Evolutionary conservation across 331 rosid species (phyloP).

Genomic region (Cucumis variabilis): DNA sequence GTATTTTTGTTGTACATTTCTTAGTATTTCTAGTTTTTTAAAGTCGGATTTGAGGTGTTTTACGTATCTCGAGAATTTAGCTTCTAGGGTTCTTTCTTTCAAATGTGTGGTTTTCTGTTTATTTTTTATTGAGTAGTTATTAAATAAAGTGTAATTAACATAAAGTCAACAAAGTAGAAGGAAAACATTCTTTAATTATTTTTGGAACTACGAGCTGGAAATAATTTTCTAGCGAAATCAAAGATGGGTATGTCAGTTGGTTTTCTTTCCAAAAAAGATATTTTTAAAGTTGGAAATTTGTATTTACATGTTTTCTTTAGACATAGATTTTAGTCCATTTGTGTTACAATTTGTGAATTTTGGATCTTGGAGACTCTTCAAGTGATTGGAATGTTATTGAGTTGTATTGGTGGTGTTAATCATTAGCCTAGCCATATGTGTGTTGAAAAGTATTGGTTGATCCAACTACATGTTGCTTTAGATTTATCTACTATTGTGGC

Average conservation of each 20-base stretch:
- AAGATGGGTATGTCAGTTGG: conserved; percentile 21
- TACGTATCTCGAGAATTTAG: conserved; percentile 44
- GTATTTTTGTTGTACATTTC: conserved; percentile 44
- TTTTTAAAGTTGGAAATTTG: not conserved
- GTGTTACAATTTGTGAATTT: conserved; percentile 15
- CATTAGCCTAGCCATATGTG: not conserved
- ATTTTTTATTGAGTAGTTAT: not conserved
- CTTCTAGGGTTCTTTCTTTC: conserved; percentile 57
- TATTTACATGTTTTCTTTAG: not conserved
- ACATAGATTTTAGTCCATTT: not conserved
- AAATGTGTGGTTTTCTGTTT: conserved; percentile 12
- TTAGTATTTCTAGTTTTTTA: conserved; percentile 35
- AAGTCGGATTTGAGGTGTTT: conserved; percentile 29
- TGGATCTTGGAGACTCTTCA: conserved; percentile 14
- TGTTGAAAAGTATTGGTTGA: conserved; percentile 25
- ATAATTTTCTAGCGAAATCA: conserved; percentile 17
- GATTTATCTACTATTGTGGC: not conserved
- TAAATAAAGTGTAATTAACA: conserved; percentile 37
- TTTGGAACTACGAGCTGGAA: conserved; percentile 32
- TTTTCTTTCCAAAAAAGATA: conserved; percentile 8
- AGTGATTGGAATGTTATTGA: not conserved
- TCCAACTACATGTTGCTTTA: conserved; percentile 13
- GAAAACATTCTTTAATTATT: conserved; percentile 26
- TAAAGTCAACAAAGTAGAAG: conserved; percentile 15
- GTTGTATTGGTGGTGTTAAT: conserved; percentile 15